These are phyloP conservation scores for Nakazawaea wickerhamii DNA, from an alignment of 805 yeast species.

Conservation along the genomic window DNA sequence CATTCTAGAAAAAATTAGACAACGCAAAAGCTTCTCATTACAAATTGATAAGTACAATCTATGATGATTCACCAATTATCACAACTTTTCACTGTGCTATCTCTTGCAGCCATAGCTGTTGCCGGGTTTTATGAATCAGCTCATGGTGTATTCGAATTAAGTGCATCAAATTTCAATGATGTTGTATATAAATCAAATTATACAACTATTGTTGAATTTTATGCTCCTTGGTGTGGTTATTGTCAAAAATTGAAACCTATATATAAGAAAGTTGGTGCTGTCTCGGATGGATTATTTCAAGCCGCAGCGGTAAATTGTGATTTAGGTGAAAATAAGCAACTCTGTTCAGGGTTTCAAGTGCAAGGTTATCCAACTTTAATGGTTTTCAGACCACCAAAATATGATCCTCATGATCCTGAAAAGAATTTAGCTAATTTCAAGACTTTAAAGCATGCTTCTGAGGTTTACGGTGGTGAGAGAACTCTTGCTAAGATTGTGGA, in stretches of 20 bases:
- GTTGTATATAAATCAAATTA: constrained; percentile 67
- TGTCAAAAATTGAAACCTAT: constrained; percentile 69
- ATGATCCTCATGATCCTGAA: constrained; percentile 16
- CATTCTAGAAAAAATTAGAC: too few relatives aligned
- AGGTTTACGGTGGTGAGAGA: constrained; percentile 59
- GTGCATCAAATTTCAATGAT: constrained; percentile 53
- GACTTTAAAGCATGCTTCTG: constrained; percentile 40
- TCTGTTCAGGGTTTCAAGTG: constrained; percentile 63
- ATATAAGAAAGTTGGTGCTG: constrained; percentile 57
- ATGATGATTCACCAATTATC: neutral
- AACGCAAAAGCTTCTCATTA: too few relatives aligned
- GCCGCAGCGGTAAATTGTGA: constrained; percentile 90
- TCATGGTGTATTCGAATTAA: constrained; percentile 49
- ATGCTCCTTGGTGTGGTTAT: constrained; percentile 98
- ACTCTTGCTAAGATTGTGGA: constrained; percentile 47
- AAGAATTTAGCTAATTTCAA: constrained; percentile 16
- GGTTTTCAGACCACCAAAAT: constrained; percentile 80
- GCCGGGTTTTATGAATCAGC: constrained; percentile 35
- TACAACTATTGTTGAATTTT: constrained; percentile 80
- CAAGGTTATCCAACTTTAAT: constrained; percentile 82
- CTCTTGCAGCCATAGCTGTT: neutral
- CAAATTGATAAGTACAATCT: neutral
- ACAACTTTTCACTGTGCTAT: neutral
- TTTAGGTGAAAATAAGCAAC: constrained; percentile 51
- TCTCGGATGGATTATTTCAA: constrained; percentile 48